Percentiles rank a stretch among this genome's conserved stretches.
Conservation (phyloP, 2,329 filamentous ascomycete species). For the Curvularia lunata region DNA sequence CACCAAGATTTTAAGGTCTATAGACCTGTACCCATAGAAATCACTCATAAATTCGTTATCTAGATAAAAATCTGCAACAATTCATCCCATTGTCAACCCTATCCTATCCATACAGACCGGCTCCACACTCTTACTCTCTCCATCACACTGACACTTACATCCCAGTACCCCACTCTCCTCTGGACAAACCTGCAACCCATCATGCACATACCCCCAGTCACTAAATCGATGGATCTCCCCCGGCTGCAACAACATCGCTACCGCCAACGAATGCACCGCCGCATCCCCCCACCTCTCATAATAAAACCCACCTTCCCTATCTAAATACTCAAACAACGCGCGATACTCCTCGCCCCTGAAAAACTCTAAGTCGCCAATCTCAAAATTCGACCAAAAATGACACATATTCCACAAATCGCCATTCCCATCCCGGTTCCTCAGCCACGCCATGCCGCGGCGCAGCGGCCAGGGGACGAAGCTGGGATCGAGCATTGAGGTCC, state of each 20-base stretch:
- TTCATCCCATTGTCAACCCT: neutral
- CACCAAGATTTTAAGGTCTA: neutral
- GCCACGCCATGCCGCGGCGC: conserved; percentile 12
- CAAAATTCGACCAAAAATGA: conserved; percentile 98
- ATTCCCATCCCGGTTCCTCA: conserved; percentile 66
- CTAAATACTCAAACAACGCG: conserved; percentile 87
- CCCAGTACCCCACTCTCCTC: conserved; percentile 7
- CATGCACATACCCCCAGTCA: conserved; percentile 85
- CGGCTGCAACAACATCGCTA: conserved; percentile 85
- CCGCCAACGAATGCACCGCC: conserved; percentile 87
- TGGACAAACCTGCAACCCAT: conserved; percentile 21
- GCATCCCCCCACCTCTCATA: conserved; percentile 79
- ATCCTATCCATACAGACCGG: conserved; percentile 12
- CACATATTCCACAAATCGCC: conserved; percentile 94
- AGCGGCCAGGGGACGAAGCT: conserved; percentile 27
- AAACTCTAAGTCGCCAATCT: conserved; percentile 89
- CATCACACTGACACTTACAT: conserved; percentile 13
- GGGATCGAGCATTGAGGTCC: conserved; percentile 23
- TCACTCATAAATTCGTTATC: neutral
- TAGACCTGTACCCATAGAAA: neutral
- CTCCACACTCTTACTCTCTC: conserved; percentile 4
- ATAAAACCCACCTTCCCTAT: conserved; percentile 22
- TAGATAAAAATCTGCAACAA: neutral
- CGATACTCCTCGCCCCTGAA: conserved; percentile 87
- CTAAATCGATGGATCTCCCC: conserved; percentile 95